These are phyloP conservation scores for Russula brevipes DNA, from an alignment of 768 basidiomycete species.

Conservation along the genomic window DNA sequence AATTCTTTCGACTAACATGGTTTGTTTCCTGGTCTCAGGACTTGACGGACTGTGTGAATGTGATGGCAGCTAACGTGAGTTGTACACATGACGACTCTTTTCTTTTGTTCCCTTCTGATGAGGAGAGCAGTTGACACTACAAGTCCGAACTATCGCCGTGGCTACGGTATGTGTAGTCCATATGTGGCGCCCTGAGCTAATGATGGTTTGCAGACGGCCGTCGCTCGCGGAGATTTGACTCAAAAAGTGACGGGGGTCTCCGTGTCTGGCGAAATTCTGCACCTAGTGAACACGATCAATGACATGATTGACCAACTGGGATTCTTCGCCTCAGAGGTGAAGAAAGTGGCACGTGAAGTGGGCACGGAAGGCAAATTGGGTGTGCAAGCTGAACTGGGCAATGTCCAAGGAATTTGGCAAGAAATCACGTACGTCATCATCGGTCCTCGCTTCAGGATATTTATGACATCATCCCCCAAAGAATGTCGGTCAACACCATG, in stretches of 20 bases:
- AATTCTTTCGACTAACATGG: not conserved
- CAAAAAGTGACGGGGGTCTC: conserved; percentile 90
- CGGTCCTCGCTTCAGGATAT: not conserved
- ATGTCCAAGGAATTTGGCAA: conserved; percentile 97
- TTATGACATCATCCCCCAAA: conserved; percentile 33
- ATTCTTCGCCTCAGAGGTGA: conserved; percentile 74
- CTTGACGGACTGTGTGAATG: conserved; percentile 91
- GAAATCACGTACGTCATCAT: conserved; percentile 80
- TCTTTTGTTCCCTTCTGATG: conserved; percentile 1
- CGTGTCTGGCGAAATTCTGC: conserved; percentile 94
- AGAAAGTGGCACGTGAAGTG: conserved; percentile 95
- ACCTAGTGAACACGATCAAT: conserved; percentile 95
- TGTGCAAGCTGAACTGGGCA: conserved; percentile 94
- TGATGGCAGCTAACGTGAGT: conserved; percentile 88
- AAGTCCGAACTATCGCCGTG: conserved; percentile 90
- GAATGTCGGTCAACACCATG: conserved; percentile 97
- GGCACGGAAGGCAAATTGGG: conserved; percentile 98
- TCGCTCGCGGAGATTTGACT: conserved; percentile 89
- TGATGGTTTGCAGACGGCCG: conserved; percentile 58
- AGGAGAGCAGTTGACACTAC: conserved; percentile 64
- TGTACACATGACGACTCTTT: not conserved
- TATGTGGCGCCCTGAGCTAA: conserved; percentile 4
- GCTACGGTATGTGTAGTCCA: conserved; percentile 60
- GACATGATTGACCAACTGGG: conserved; percentile 70
- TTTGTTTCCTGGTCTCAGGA: conserved; percentile 41